Evolutionary conservation across 2,329 filamentous ascomycete species (phyloP), one percentile per base, ranked within the genome.

Genomic region (Clarireedia sp.): DNA sequence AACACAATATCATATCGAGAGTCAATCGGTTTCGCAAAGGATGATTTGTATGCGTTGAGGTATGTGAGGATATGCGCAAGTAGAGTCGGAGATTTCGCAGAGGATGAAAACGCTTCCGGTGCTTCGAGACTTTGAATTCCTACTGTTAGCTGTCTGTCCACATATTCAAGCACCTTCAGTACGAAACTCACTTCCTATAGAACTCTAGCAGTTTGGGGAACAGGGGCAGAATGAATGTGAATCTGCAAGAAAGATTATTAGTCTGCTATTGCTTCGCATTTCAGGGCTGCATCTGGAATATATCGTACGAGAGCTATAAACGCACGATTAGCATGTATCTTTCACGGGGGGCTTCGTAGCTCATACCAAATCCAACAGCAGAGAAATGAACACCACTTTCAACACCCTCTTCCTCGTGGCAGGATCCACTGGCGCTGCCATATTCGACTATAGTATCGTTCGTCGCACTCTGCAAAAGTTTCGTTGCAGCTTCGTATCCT

Each of bases 1-100:
- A 99, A 80, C 24, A 99, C 91, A 63, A 97, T 96, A 69, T 99
- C 94, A 76, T 99, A 96, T 74, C 90, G 85, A 56, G 91, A 91
- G 68, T 96, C 92, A 71, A 99, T 97, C 45, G 92, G 91, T 54
- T 86, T 85, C 44, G 89, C 85, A 68, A 99, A 99, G 56, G 89
- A 82, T 62, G 91, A 86, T 73, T 99, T 99, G 81, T 99, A 99
- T 46, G 88, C 79, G 69, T 99, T 96, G 51, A 99, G 80, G 63
- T 87, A 91, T 64, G 79, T 77, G 60, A 99, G 80, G 55, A 97
- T 83, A 59, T 81, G 81, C 60, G 90, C 85, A 23, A 99, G 83
- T 33, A 95, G 73, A 1, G 89, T 90, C 56, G 74, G 72, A n/a
- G 71, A 68, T 50, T 71, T 73, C 54, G 74, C 74, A 48, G 70